Conservation (phyloP, 805 yeast genomes). For the Candida koratica region DNA sequence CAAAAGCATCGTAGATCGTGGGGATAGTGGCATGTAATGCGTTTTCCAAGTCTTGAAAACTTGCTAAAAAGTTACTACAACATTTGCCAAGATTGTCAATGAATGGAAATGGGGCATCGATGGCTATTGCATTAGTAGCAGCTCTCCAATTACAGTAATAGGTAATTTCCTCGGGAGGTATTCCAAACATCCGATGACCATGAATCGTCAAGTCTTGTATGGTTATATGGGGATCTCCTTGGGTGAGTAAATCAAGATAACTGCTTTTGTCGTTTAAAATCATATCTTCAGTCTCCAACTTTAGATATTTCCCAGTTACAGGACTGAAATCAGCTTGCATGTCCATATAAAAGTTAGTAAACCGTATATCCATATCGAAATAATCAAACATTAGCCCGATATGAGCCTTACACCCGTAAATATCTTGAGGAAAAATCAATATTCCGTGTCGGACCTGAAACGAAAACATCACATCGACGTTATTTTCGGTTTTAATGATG, state of each 20-base stretch:
- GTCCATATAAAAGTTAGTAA: conserved; percentile 92
- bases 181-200: conserved; percentile 90
- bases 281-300: conserved; percentile 17
- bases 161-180: conserved; percentile 85
- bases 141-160: conserved; percentile 91
- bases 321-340: conserved; percentile 72
- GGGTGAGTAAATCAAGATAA: conserved; percentile 4
- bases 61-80: conserved; percentile 49
- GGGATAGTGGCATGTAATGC: conserved; percentile 56
- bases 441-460: conserved; percentile 70
- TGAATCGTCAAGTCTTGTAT: conserved; percentile 64
- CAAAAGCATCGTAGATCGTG: conserved; percentile 63
- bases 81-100: conserved; percentile 42
- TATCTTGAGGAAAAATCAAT: conserved; percentile 64
- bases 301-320: conserved; percentile 35
- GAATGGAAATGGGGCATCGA: conserved; percentile 49
- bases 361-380: conserved; percentile 75
- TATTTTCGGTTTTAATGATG: conserved; percentile 56
- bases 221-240: conserved; percentile 38
- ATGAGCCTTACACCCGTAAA: conserved; percentile 63
- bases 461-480: conserved; percentile 70
- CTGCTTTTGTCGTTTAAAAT: conserved; percentile 21
- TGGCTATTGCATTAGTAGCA: conserved; percentile 52
- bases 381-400: conserved; percentile 59
- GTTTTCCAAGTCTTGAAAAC: conserved; percentile 75